Percentiles rank a stretch among this genome's conserved stretches.
These are phyloP conservation scores for Sporothrix variecibatus DNA, from an alignment of 2,329 filamentous ascomycete species.

Conservation along the genomic window DNA sequence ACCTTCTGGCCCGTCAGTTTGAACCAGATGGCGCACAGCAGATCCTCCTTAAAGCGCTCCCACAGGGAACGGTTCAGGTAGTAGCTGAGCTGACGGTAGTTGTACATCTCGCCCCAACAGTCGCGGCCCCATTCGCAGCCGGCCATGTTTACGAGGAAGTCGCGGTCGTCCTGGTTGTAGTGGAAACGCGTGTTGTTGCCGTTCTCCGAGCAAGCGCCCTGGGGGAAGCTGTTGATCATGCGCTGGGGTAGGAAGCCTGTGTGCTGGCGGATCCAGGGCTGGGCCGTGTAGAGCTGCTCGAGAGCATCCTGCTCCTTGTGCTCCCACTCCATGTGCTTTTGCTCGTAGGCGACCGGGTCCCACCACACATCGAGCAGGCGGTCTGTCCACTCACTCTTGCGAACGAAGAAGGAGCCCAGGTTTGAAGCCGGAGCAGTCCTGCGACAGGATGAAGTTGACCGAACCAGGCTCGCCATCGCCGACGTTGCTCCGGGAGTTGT, in stretches of 20 bases:
- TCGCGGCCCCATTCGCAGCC: slow-evolving; percentile 96
- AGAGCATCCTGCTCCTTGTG: slow-evolving; percentile 98
- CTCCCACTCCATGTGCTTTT: slow-evolving; percentile 98
- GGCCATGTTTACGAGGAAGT: slow-evolving; percentile 98
- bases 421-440: slow-evolving; percentile 98
- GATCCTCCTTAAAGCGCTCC: slow-evolving; percentile 73
- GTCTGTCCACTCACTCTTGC: slow-evolving; percentile 84
- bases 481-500: slow-evolving; percentile 66
- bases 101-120: slow-evolving; percentile 98
- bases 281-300: slow-evolving; percentile 85
- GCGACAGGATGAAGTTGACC: slow-evolving; percentile 83
- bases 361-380: slow-evolving; percentile 94
- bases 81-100: slow-evolving; percentile 88
- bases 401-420: slow-evolving; percentile 90
- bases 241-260: slow-evolving; percentile 88
- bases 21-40: slow-evolving; percentile 62
- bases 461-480: slow-evolving; percentile 78
- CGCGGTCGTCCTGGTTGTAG: slow-evolving; percentile 80
- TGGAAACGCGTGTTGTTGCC: slow-evolving; percentile 76
- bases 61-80: slow-evolving; percentile 80
- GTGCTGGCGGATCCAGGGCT: slow-evolving; percentile 89
- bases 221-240: slow-evolving; percentile 91
- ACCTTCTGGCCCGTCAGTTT: slow-evolving; percentile 64
- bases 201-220: slow-evolving; percentile 81
- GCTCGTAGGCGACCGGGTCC: slow-evolving; percentile 96